Evolutionary conservation across 371 early-diverging fungal genomes (phyloP), one percentile per base, ranked within the genome.

Genomic region (Rhizopus delemar): DNA sequence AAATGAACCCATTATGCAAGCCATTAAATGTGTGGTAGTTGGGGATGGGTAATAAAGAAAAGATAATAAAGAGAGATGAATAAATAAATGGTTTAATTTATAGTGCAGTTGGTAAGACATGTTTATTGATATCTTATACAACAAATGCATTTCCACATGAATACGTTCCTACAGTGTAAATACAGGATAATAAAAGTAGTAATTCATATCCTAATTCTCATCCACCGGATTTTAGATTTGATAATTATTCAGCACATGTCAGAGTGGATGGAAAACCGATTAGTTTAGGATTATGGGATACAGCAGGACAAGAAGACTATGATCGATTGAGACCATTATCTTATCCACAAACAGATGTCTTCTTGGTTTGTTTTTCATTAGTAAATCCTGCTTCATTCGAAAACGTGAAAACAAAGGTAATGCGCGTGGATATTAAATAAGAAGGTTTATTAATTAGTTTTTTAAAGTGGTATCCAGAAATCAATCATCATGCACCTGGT

Each of bases 11-110:
- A 63, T 58, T 41, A 95, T 97, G 95, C 97, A 97, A 81, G 92
- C 96, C 69, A 95, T 95, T 81, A 96, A 97, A 81, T 97, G 97
- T 90, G 96, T 97, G 57, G 97, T 97, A 46, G 96, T 96, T 63
- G 96, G 97, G 59, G 97, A 96, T 74, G 96, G 96, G 93, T 94
- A 87, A 75, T 87, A 73, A n/a, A 16, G 11, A 51, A 51, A 46
- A 51, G 51, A 36, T 28, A 56, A 53, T 12, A 38, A 46, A 55
- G 56, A 62, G 41, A 41, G 43, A 31, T 45, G 15, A 35, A 55
- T 16, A 32, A 41, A 46, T 13, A 33, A 36, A 15, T 39, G 29
- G 31, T 22, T 38, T 41, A 41, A 12, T 51, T 60, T 16, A 43
- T 58, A 88, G 89, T 75, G 92, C 90, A 55, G 90, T 90, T 59